Base-by-base conservation (phyloP, 1,139 yeast species). In the Groenewaldozyma sp. region DNA sequence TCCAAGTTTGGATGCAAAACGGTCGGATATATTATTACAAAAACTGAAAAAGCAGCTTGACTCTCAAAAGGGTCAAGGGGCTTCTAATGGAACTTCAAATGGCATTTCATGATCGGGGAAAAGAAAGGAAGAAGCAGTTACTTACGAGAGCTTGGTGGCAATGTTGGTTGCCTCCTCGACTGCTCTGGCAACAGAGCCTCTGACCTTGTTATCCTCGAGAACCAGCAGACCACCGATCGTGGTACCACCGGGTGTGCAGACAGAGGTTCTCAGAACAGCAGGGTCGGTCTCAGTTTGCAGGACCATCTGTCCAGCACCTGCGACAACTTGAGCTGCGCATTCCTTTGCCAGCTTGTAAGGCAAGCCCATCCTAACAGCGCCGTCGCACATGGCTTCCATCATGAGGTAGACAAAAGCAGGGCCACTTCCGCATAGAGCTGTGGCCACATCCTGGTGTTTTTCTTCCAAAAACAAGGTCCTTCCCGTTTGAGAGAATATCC, bases 211-310 rank as follows among this genome's bases (percentile, higher is more conserved):
- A 52, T 87, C 95, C 64, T 91, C 99, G 81, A 93, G 76, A 52
- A 78, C 84, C 61, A 88, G 73, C 46, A 93, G 68, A 0, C 99
- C 99, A 3, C 95, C 95, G 58, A 93, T 91, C 6, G 99, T 91
- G 40, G 96, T 88, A 28, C 99, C 99, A 26, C 94, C 98, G 14
- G 99, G 99, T 0, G 99, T 91, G 58, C 96, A 87, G 4, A 91
- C 93, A 55, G 81, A 82, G 59, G 83, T 79, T 58, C 84, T 82
- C 59, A 91, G 71, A 16, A 75, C 86, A 9, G 94, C 93, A n/a
- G 98, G 98, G 56, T 88, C 96, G 33, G 73, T 76, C 2, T 87
- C 88, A n/a, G 86, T 74, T 37, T 60, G 59, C 45, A 73, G 63
- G 1, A 81, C 93, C 95, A 91, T 84, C 62, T 78, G 78, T 20